Evolutionary conservation across 1,139 yeast genomes (phyloP).

Genomic region (Chernovozyma aurita): DNA sequence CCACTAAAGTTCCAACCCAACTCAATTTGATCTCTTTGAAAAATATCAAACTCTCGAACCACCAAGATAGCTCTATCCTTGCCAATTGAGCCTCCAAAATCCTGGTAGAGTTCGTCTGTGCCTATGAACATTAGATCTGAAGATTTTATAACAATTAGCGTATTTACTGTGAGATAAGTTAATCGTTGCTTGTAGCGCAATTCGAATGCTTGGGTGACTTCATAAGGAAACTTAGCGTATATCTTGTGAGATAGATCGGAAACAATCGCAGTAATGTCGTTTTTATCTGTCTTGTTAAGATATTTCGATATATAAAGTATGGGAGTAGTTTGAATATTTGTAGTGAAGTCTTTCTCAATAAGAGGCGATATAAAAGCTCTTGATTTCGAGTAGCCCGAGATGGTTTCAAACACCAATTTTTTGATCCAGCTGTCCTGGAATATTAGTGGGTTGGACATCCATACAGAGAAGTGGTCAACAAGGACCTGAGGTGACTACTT

Average conservation of each 20-base stretch:
- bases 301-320: slow-evolving; percentile 1
- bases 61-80: slow-evolving; percentile 21
- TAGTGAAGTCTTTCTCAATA: background rate
- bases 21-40: slow-evolving; percentile 25
- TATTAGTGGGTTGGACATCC: background rate
- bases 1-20: slow-evolving; percentile 17
- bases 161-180: slow-evolving; percentile 25
- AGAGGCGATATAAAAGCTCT: background rate
- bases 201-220: slow-evolving; percentile 28
- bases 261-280: slow-evolving; percentile 15
- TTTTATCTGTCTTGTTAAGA: background rate
- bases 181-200: slow-evolving; percentile 25
- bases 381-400: background rate
- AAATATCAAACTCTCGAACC: slow-evolving; percentile 22
- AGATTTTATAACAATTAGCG: slow-evolving; percentile 19
- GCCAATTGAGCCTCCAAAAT: slow-evolving; percentile 10
- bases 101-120: slow-evolving; percentile 7
- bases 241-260: slow-evolving; percentile 30
- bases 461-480: too few species aligned
- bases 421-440: background rate
- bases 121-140: slow-evolving; percentile 23
- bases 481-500: too few species aligned
- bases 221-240: slow-evolving; percentile 25
- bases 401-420: background rate
- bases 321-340: background rate